Evolutionary conservation across 192 early-diverging fungal species (phyloP), one percentile per base, ranked within the genome.

Genomic region (Phycomyces blakesleeanus): DNA sequence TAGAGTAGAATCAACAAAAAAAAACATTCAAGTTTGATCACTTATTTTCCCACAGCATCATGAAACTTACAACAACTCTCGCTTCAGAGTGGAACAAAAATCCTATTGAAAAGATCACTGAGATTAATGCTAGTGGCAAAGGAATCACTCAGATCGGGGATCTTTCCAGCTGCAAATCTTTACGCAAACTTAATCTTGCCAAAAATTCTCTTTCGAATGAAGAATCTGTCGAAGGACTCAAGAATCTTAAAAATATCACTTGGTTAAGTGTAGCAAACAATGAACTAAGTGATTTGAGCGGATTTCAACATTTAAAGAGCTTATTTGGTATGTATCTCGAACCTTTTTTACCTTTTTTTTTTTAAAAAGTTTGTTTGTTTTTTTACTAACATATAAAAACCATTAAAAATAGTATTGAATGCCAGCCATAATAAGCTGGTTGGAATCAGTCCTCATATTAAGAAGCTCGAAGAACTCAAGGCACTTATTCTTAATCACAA

Each of bases 401-500:
- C 25, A n/a, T 50, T 7, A 25, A n/a, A n/a, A n/a, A 24, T 61
- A 80, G 86, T 92, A 1, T 66, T 92, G 57, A 89, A 91, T 65
- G 71, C 91, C 59, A 81, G 79, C 56, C 78, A 84, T 60, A 93
- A 93, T 68, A 62, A 83, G 51, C 53, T 86, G 8, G 81, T 76
- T 16, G 68, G 77, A 29, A 85, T 94, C 15, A 83, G 85, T 10
- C 64, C 67, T 18, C 72, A 86, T 55, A 69, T 88, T 15, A 58
- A 74, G 14, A 80, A 76, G 12, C 78, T 84, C 21, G 80, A 63
- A n/a, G 61, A 79, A 25, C 76, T 94, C 21, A 91, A 90, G 55
- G 93, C 93, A 3, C 64, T 94, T 12, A 87, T 94, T 37, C 76
- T 93, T 20, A 89, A 88, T 62, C 76, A 93, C 71, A 94, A 94